Percentiles rank a stretch among this genome's conserved stretches.
These are phyloP conservation scores for Vigna unguiculata DNA, from an alignment of 306 rosid genomes.

Conservation along the genomic window DNA sequence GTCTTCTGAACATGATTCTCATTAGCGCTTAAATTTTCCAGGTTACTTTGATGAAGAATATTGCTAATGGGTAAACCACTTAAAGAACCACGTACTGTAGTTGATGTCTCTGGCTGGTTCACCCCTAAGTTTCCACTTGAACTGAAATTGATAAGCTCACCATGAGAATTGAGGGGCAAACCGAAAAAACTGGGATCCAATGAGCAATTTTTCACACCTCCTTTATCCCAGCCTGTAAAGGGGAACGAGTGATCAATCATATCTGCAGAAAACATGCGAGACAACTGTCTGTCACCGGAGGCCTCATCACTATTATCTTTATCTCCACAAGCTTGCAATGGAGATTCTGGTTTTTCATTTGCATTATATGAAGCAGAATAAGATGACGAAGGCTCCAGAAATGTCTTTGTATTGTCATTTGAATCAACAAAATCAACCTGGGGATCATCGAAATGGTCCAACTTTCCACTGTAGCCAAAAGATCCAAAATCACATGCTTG, in stretches of 20 bases:
- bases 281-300: slow-evolving; percentile 47
- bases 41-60: slow-evolving; percentile 47
- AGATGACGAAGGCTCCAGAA: slow-evolving; percentile 59
- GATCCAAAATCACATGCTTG: slow-evolving; percentile 55
- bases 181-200: slow-evolving; percentile 61
- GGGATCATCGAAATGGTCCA: slow-evolving; percentile 58
- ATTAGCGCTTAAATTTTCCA: slow-evolving; percentile 51
- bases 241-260: slow-evolving; percentile 53
- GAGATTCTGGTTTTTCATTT: slow-evolving; percentile 53
- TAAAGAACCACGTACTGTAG: slow-evolving; percentile 50
- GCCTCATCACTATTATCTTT: slow-evolving; percentile 42
- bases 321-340: slow-evolving; percentile 53
- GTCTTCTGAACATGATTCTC: slow-evolving; percentile 61
- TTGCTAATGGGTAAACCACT: slow-evolving; percentile 53
- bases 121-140: slow-evolving; percentile 55
- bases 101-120: slow-evolving; percentile 57
- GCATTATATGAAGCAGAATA: slow-evolving; percentile 53
- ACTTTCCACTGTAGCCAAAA: slow-evolving; percentile 58
- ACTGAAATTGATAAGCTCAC: slow-evolving; percentile 81
- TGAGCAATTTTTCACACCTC: slow-evolving; percentile 52
- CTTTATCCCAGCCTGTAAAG: slow-evolving; percentile 58
- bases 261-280: slow-evolving; percentile 51
- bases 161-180: slow-evolving; percentile 95
- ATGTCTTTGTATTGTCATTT: slow-evolving; percentile 50
- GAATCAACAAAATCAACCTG: slow-evolving; percentile 55